Conservation (phyloP, 345 rosid species). For the Carallia brachiata region DNA sequence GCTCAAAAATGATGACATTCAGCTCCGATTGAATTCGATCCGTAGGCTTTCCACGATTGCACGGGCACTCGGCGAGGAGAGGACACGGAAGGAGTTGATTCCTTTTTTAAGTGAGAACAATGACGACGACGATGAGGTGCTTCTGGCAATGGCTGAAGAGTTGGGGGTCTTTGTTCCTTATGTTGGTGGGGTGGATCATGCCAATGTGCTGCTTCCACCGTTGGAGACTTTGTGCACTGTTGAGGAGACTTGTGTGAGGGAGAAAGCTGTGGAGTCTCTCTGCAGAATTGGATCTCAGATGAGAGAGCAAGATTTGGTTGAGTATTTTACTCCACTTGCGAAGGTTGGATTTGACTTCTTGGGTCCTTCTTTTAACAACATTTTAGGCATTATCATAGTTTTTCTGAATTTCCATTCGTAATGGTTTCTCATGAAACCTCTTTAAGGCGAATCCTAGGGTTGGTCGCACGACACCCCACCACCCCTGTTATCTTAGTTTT, state of each 20-base stretch:
- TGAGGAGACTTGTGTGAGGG: slow-evolving; percentile 95
- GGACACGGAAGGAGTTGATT: slow-evolving; percentile 83
- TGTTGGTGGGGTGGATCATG: slow-evolving; percentile 89
- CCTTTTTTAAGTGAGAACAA: slow-evolving; percentile 91
- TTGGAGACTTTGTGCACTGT: slow-evolving; percentile 82
- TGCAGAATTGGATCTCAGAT: slow-evolving; percentile 89
- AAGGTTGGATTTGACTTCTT: slow-evolving; percentile 51
- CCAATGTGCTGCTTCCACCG: slow-evolving; percentile 72
- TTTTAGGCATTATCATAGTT: no score
- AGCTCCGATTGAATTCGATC: slow-evolving; percentile 88
- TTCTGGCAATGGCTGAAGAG: slow-evolving; percentile 93
- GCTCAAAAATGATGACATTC: slow-evolving; percentile 96
- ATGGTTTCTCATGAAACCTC: no score
- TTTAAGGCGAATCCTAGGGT: no score
- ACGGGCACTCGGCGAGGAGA: slow-evolving; percentile 95
- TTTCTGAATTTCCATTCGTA: no score
- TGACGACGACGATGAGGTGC: slow-evolving; percentile 97
- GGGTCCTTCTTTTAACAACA: neutral
- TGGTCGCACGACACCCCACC: no score
- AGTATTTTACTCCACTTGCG: slow-evolving; percentile 70
- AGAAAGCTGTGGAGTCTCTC: slow-evolving; percentile 80
- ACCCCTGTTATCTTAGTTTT: no score
- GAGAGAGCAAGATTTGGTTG: slow-evolving; percentile 77
- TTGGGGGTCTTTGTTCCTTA: slow-evolving; percentile 84
- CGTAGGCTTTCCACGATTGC: slow-evolving; percentile 90